These are phyloP conservation scores for Lactarius evosmus DNA, from an alignment of 768 basidiomycete species.

Conservation along the genomic window DNA sequence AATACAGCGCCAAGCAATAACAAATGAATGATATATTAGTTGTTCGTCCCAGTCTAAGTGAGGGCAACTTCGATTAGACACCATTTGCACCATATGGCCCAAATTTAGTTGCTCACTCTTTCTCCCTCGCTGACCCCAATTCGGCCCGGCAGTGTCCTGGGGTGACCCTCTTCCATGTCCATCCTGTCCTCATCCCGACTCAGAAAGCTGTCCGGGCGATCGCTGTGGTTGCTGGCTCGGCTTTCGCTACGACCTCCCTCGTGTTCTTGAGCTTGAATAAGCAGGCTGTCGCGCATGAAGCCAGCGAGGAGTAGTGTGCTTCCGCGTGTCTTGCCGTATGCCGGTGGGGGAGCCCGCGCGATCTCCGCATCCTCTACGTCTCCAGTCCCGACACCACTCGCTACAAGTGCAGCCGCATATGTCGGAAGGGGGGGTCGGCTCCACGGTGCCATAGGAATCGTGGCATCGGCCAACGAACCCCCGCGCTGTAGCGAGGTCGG, in stretches of 20 bases:
- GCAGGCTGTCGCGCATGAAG: constrained; percentile 36
- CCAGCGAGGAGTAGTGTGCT: constrained; percentile 60
- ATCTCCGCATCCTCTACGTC: constrained; percentile 72
- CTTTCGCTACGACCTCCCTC: constrained; percentile 28
- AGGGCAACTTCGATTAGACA: not conserved
- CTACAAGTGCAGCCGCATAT: constrained; percentile 65
- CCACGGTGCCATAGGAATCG: constrained; percentile 53
- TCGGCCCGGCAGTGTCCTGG: not conserved
- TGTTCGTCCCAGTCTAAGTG: not conserved
- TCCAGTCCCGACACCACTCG: constrained; percentile 66
- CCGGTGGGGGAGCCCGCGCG: constrained; percentile 66
- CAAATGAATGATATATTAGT: constrained; percentile 7
- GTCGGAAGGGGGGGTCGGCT: constrained; percentile 66
- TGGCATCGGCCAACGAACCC: not conserved
- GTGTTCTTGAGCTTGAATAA: constrained; percentile 23
- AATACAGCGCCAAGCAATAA: not conserved
- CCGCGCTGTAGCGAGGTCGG: constrained; percentile 27
- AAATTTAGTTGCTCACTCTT: not conserved
- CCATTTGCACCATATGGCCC: too few species aligned
- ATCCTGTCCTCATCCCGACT: constrained; percentile 52
- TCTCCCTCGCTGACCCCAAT: not conserved
- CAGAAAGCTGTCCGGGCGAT: constrained; percentile 53
- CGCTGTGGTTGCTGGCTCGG: constrained; percentile 30
- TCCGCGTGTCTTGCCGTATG: constrained; percentile 72
- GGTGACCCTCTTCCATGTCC: constrained; percentile 34